These are phyloP conservation scores for Termitomyces heimii DNA, from an alignment of 768 basidiomycete species.

Conservation along the genomic window DNA sequence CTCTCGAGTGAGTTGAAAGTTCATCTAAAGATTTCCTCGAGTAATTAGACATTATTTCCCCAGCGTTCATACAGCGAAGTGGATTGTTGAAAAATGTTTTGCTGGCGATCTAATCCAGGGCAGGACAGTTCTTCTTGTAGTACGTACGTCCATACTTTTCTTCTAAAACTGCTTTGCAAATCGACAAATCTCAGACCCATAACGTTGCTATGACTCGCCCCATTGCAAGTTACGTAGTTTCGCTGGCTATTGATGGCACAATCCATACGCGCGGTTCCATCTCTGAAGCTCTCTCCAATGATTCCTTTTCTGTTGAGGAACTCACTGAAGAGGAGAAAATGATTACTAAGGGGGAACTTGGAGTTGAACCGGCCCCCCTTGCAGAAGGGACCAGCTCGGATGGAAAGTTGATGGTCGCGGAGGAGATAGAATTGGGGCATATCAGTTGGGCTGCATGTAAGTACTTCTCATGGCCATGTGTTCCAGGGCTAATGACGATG, in stretches of 20 bases:
- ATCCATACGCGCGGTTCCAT: conserved; percentile 44
- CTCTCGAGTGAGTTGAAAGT: conserved; percentile 39
- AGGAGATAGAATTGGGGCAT: conserved; percentile 58
- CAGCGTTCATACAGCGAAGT: conserved; percentile 70
- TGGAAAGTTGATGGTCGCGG: conserved; percentile 59
- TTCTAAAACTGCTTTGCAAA: not conserved
- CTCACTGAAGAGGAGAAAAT: conserved; percentile 22
- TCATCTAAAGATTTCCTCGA: not conserved
- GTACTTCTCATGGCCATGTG: conserved; percentile 9
- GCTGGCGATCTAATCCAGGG: conserved; percentile 72
- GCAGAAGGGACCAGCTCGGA: conserved; percentile 23
- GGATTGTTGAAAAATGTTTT: conserved; percentile 76
- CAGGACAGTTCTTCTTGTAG: conserved; percentile 81
- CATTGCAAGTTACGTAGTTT: conserved; percentile 52
- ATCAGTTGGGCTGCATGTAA: conserved; percentile 44
- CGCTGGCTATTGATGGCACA: conserved; percentile 48
- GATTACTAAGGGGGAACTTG: conserved; percentile 18
- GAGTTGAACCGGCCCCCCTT: conserved; percentile 16
- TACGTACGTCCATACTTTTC: conserved; percentile 28
- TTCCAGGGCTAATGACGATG: conserved; percentile 17
- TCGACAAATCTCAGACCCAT: conserved; percentile 31
- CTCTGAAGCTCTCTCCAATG: conserved; percentile 38
- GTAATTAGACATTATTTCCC: not conserved
- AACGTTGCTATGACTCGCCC: conserved; percentile 47
- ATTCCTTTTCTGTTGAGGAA: conserved; percentile 27